Percentiles rank a stretch among this genome's conserved stretches.
These are phyloP conservation scores for Botrytis aclada DNA, from an alignment of 2,329 filamentous ascomycete species.

Conservation along the genomic window DNA sequence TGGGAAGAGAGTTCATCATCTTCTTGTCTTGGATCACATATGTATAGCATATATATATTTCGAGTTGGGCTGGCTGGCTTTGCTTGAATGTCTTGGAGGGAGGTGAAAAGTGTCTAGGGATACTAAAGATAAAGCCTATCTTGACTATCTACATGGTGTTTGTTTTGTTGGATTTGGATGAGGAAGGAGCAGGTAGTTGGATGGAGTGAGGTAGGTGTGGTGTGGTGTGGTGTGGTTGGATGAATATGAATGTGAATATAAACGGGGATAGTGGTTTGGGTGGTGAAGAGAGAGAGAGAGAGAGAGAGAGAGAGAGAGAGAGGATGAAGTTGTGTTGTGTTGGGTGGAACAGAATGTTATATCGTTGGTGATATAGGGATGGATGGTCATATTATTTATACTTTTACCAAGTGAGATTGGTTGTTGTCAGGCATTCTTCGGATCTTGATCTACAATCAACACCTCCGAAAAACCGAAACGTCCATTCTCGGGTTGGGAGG, in stretches of 20 bases:
- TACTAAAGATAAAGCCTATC: neutral
- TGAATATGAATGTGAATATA: neutral
- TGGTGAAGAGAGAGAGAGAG: neutral
- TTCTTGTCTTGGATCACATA: neutral
- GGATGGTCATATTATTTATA: neutral
- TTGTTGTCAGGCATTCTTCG: neutral
- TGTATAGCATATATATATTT: no score
- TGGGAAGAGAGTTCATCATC: neutral
- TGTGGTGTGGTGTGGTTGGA: no score
- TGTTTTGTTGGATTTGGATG: neutral
- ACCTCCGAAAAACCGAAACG: neutral
- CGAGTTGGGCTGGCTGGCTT: neutral
- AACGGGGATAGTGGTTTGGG: neutral
- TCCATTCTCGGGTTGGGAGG: neutral
- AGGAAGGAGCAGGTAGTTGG: neutral
- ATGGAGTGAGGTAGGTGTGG: no score
- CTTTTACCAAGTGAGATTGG: neutral
- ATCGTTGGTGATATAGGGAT: neutral
- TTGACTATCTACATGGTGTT: neutral
- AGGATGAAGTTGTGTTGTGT: neutral
- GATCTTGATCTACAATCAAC: neutral
- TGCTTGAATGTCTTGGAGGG: neutral
- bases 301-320: neutral
- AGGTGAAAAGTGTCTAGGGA: neutral
- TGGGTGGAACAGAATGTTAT: neutral